A percentile compares a stretch with the other conserved stretches of the same genome.
Conservation (phyloP, 495 filamentous ascomycete species). For the Neurospora sp. region DNA sequence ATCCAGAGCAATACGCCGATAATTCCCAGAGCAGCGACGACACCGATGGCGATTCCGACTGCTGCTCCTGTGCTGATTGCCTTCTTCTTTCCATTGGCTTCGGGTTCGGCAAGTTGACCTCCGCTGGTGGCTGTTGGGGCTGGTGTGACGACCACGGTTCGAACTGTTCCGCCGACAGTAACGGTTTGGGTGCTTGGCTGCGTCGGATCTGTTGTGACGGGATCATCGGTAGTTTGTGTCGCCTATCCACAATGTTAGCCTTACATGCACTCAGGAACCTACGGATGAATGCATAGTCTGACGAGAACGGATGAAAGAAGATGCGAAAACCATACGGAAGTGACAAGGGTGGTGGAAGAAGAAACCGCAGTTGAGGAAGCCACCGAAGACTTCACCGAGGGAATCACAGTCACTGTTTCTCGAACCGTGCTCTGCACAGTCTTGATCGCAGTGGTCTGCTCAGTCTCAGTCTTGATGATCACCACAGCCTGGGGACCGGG, state of each 20-base stretch:
- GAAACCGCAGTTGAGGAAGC: constrained; percentile 5
- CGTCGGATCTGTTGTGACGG: constrained; percentile 5
- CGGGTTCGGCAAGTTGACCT: not conserved
- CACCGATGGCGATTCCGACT: constrained; percentile 34
- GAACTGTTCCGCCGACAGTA: constrained; percentile 30
- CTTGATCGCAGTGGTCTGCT: constrained; percentile 25
- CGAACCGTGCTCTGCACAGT: constrained; percentile 23
- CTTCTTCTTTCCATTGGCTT: not conserved
- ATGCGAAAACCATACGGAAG: constrained; percentile 17
- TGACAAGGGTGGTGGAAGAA: constrained; percentile 13
- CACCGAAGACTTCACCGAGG: constrained; percentile 7
- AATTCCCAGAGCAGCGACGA: constrained; percentile 23
- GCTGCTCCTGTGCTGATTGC: constrained; percentile 20
- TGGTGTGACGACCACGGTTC: constrained; percentile 30
- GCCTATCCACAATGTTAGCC: constrained; percentile 1
- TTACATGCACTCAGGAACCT: not conserved
- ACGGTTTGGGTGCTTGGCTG: constrained; percentile 27
- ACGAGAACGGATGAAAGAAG: not conserved
- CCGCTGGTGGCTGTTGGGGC: constrained; percentile 11
- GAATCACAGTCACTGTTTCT: constrained; percentile 18
- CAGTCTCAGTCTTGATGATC: constrained; percentile 2
- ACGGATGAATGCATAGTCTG: not conserved
- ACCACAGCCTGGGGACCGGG: not conserved
- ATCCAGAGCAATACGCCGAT: constrained; percentile 22
- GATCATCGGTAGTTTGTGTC: not conserved